Evolutionary conservation across 495 filamentous ascomycete genomes (phyloP), one percentile per base, ranked within the genome.

Genomic region (Trypethelium eluteriae): DNA sequence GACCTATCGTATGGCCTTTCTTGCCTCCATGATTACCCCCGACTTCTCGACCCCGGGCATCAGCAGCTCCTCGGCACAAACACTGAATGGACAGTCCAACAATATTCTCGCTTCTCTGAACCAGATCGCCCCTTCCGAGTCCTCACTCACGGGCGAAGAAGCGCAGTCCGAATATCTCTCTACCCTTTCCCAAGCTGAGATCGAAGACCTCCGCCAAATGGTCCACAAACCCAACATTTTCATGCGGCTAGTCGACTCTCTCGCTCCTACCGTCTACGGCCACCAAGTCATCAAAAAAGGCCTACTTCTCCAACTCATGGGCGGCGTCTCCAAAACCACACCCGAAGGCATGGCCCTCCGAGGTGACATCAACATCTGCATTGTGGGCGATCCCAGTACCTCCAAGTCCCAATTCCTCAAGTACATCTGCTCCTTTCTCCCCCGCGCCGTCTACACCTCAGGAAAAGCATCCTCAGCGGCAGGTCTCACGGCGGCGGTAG

Each of bases 401-500:
- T 94, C 90, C 68, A 99, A 99, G 77, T 96, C 91, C 67, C 94
- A 99, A 73, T 99, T 99, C 79, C 81, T 99, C 67, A 99, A 99
- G 77, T 98, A 98, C 72, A 89, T 99, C 69, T 96, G 91, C 81
- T 92, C 90, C 57, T 90, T 99, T 74, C 87, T 96, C 38, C 94
- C 94, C 11, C 93, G 94, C 38, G 91, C 94, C 2, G 93, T 99
- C 64, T 99, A 99, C 74, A 99, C 94, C 34, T 96, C 92, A 39
- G 94, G 94, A 68, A 99, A 99, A 79, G 94, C 94, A 10, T 98
- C 95, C 12, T 97, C 94, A 0, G 94, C 94, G 14, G 94, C 94
- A 64, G 94, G 94, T 89, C 86, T 99, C 66, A 99, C 94, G 2
- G 94, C 94, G 12, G 93, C 95, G 0, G 94, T 99, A 2, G 89